Evolutionary conservation across 2,329 filamentous ascomycete genomes (phyloP).

Genomic region (Penicillium vulpinum): DNA sequence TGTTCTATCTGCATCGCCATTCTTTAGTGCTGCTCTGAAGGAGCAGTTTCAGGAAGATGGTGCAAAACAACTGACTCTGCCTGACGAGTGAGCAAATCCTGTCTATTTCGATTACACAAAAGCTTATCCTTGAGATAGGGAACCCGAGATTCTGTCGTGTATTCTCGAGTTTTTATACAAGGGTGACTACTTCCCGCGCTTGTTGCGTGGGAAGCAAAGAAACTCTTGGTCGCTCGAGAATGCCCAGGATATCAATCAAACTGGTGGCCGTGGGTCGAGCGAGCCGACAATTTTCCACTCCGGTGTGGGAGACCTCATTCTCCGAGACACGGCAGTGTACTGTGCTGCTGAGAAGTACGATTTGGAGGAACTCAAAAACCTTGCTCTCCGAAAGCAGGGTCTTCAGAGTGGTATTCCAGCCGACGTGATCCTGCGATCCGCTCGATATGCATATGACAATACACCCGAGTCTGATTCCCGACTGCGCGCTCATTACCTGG

Average conservation of each 20-base stretch:
- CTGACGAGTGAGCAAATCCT: constrained; percentile 55
- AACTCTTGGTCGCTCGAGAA: constrained; percentile 90
- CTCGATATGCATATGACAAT: constrained; percentile 92
- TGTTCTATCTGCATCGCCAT: constrained; percentile 80
- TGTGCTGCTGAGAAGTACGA: constrained; percentile 88
- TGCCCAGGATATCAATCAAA: constrained; percentile 55
- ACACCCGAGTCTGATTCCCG: constrained; percentile 90
- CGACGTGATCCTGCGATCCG: constrained; percentile 84
- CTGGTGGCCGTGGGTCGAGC: constrained; percentile 61
- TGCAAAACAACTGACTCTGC: constrained; percentile 74
- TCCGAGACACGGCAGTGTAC: constrained; percentile 93
- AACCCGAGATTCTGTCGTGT: constrained; percentile 90
- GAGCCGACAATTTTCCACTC: constrained; percentile 77
- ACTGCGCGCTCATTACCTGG: constrained; percentile 94
- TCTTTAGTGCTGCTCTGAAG: constrained; percentile 72
- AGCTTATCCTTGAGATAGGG: constrained; percentile 51
- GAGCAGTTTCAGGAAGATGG: constrained; percentile 69
- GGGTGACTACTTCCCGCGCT: constrained; percentile 88
- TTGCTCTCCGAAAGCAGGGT: constrained; percentile 91
- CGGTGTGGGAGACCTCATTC: constrained; percentile 71
- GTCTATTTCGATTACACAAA: background rate
- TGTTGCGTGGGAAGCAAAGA: constrained; percentile 81
- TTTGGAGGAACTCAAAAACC: constrained; percentile 85
- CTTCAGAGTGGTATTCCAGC: constrained; percentile 91
- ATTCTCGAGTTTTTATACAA: constrained; percentile 97